phyloP scores from a whole-genome alignment of 306 rosid species.

The Cicer cuneatum region DNA sequence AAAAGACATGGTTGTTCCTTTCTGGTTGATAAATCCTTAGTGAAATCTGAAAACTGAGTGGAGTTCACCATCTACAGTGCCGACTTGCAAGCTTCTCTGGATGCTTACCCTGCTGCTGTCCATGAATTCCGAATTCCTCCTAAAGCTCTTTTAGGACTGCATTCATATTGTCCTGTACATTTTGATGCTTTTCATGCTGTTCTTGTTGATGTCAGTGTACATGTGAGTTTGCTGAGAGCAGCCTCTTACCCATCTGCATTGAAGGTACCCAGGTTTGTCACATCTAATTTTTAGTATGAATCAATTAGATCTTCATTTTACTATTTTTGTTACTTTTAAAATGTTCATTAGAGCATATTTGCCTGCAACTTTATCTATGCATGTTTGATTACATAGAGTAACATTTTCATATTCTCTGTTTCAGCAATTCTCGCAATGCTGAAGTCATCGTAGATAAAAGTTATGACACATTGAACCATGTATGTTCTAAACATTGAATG shows the following conservation, averaged over 20 bases:
- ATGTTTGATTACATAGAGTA: conserved; percentile 37
- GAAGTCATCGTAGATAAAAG: conserved; percentile 49
- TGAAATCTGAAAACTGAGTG: conserved; percentile 49
- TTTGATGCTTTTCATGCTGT: conserved; percentile 82
- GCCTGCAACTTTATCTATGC: neutral
- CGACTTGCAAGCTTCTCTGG: conserved; percentile 66
- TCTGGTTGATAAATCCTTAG: conserved; percentile 23
- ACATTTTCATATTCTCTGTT: conserved; percentile 46
- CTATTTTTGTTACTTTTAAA: neutral
- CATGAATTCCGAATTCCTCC: conserved; percentile 88
- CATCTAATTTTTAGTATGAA: conserved; percentile 25
- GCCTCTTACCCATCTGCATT: conserved; percentile 34
- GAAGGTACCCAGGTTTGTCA: conserved; percentile 77
- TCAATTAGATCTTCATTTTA: neutral
- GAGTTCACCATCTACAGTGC: conserved; percentile 52
- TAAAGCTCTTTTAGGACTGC: conserved; percentile 80
- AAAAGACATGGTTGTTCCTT: conserved; percentile 30
- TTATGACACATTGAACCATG: conserved; percentile 52
- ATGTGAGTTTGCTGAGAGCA: conserved; percentile 68
- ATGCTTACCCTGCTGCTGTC: conserved; percentile 69
- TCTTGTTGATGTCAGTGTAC: conserved; percentile 77
- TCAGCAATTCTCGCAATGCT: conserved; percentile 52
- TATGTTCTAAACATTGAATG: conserved; percentile 48
- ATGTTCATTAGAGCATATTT: conserved; percentile 8
- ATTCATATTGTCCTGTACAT: conserved; percentile 84